Evolutionary conservation across 129 eudicot genomes (phyloP).

Genomic region (Flaveria bidentis): DNA sequence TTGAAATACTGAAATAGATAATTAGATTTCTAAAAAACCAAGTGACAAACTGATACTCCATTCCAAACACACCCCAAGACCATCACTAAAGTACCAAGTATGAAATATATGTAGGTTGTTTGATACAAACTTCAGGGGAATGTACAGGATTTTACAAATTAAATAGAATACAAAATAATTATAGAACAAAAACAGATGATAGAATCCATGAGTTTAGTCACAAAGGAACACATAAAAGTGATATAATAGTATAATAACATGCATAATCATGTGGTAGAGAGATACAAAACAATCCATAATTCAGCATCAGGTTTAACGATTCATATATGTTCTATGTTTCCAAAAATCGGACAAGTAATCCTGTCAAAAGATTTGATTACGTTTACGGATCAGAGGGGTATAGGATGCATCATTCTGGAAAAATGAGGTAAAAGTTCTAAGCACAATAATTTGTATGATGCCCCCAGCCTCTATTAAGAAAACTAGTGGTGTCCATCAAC

Average conservation of each 20-base stretch:
- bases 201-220: background rate
- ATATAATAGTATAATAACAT: background rate
- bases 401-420: background rate
- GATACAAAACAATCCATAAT: background rate
- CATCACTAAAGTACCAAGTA: background rate
- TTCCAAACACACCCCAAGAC: background rate
- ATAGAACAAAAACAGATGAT: background rate
- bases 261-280: background rate
- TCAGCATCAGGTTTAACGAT: background rate
- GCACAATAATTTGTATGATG: background rate
- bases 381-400: too few relatives aligned
- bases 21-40: background rate
- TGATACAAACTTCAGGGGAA: background rate
- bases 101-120: background rate
- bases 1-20: too few relatives aligned
- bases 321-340: background rate
- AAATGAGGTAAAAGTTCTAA: background rate
- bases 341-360: too few relatives aligned
- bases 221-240: background rate
- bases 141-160: background rate
- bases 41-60: background rate
- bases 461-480: too few relatives aligned
- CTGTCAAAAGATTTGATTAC: too few relatives aligned
- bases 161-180: too few relatives aligned
- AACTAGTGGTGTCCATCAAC: too few relatives aligned